A percentile compares a stretch with the other conserved stretches of the same genome.
Evolutionary conservation across 2,329 filamentous ascomycete species (phyloP).

Genomic region (Ophiocordyceps camponoti-saundersi): DNA sequence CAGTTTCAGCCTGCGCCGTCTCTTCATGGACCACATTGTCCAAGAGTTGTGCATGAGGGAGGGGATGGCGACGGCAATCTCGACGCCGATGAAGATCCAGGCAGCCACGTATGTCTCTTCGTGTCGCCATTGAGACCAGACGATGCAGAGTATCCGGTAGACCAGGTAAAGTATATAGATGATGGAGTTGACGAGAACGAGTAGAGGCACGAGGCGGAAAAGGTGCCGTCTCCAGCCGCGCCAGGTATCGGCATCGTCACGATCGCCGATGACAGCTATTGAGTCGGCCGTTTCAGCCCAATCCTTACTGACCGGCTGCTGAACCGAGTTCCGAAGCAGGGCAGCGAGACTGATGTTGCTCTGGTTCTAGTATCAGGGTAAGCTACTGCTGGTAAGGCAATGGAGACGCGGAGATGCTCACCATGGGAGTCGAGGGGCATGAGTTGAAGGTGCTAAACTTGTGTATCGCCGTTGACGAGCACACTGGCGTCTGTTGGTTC

Average conservation of each 20-base stretch:
- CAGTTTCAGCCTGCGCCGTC: slow-evolving; percentile 33
- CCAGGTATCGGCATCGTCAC: slow-evolving; percentile 25
- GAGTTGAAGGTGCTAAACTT: slow-evolving; percentile 4
- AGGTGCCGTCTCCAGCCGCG: slow-evolving; percentile 24
- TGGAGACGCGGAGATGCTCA: not conserved
- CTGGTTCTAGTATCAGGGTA: slow-evolving; percentile 15
- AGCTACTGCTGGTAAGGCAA: not conserved
- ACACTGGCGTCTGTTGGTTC: slow-evolving; percentile 4
- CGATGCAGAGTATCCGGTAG: slow-evolving; percentile 32
- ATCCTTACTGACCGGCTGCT: slow-evolving; percentile 14
- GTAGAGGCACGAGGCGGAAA: slow-evolving; percentile 18
- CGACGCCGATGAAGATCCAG: slow-evolving; percentile 40
- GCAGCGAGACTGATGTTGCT: slow-evolving; percentile 24
- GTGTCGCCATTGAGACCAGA: slow-evolving; percentile 27
- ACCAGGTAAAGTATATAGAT: slow-evolving; percentile 31
- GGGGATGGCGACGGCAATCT: slow-evolving; percentile 34
- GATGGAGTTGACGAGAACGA: slow-evolving; percentile 22
- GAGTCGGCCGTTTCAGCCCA: slow-evolving; percentile 13
- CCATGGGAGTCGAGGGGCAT: slow-evolving; percentile 5
- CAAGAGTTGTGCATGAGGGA: slow-evolving; percentile 38
- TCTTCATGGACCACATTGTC: slow-evolving; percentile 39
- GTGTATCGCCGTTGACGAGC: slow-evolving; percentile 2
- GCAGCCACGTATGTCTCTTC: slow-evolving; percentile 27
- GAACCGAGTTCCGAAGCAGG: slow-evolving; percentile 16
- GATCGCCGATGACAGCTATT: slow-evolving; percentile 23